These are phyloP conservation scores for Fusarium lateritium DNA, from an alignment of 2,329 filamentous ascomycete genomes.

Conservation along the genomic window DNA sequence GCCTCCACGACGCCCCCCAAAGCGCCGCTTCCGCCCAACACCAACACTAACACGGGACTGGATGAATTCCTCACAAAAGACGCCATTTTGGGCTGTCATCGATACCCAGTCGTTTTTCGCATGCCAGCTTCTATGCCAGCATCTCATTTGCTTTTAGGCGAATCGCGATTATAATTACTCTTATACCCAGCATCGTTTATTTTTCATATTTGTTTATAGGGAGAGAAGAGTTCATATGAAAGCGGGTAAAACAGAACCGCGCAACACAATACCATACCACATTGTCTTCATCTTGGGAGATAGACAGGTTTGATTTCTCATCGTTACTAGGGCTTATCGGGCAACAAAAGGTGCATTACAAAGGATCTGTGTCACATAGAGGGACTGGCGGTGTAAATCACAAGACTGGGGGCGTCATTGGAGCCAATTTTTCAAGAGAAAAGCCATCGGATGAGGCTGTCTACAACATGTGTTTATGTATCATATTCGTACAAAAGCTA, in stretches of 20 bases:
- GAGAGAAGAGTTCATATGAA: neutral
- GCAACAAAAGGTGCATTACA: slow-evolving; percentile 5
- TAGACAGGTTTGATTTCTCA: neutral
- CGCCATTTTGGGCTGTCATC: slow-evolving; percentile 23
- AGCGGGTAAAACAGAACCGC: slow-evolving; percentile 35
- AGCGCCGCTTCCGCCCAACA: slow-evolving; percentile 16
- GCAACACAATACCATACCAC: slow-evolving; percentile 1
- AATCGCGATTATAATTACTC: slow-evolving; percentile 10
- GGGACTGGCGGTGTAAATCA: neutral
- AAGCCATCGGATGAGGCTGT: neutral
- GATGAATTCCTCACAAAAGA: slow-evolving; percentile 1
- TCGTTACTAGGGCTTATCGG: slow-evolving; percentile 4
- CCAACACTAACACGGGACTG: neutral
- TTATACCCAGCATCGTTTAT: slow-evolving; percentile 22
- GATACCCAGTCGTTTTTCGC: slow-evolving; percentile 9
- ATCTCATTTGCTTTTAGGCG: slow-evolving; percentile 12
- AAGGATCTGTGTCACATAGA: slow-evolving; percentile 12
- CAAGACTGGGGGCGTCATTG: slow-evolving; percentile 9
- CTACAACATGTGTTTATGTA: slow-evolving; percentile 8
- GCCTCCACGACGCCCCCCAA: neutral
- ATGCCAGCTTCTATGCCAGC: slow-evolving; percentile 1
- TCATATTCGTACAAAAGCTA: slow-evolving; percentile 34
- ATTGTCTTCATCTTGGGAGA: slow-evolving; percentile 12
- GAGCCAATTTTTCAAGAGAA: neutral
- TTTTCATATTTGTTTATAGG: neutral